phyloP scores from a whole-genome alignment of 2,329 filamentous ascomycete species.

The Ophiostoma triangulosporum region DNA sequence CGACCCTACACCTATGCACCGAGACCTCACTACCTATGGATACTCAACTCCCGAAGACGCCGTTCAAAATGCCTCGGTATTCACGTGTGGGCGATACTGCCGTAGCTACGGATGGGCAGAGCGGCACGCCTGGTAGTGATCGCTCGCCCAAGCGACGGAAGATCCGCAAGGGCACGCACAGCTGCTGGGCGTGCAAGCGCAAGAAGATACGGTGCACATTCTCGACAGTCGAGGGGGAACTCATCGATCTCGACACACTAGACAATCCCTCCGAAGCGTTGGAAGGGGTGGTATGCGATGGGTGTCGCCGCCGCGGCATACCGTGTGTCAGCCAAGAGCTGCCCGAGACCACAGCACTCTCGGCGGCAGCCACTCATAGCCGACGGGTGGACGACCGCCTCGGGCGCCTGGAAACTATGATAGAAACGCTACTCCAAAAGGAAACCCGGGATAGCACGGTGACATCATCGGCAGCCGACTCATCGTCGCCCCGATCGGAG shows the following conservation, averaged over 20 bases:
- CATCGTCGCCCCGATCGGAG: background rate
- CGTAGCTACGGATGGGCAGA: background rate
- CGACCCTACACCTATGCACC: too few species aligned
- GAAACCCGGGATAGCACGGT: background rate
- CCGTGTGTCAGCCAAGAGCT: conserved; percentile 35
- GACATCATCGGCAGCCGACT: background rate
- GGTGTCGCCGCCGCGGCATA: conserved; percentile 30
- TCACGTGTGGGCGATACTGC: background rate
- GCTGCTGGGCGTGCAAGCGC: conserved; percentile 45
- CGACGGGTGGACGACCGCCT: conserved; percentile 19
- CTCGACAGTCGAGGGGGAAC: conserved; percentile 15
- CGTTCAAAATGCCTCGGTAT: background rate
- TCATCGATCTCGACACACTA: conserved; percentile 1
- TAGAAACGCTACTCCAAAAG: conserved; percentile 13
- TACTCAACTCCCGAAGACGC: background rate
- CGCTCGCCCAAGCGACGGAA: conserved; percentile 10
- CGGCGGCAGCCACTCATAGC: conserved; percentile 4
- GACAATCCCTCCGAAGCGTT: conserved; percentile 14
- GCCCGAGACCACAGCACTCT: conserved; percentile 18
- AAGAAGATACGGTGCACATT: conserved; percentile 39
- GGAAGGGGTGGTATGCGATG: conserved; percentile 25
- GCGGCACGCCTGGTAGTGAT: background rate
- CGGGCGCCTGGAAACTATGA: conserved; percentile 23
- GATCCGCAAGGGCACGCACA: conserved; percentile 26
- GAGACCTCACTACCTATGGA: background rate